These are phyloP conservation scores for Chalciporus piperatus DNA, from an alignment of 768 basidiomycete species.

Conservation along the genomic window DNA sequence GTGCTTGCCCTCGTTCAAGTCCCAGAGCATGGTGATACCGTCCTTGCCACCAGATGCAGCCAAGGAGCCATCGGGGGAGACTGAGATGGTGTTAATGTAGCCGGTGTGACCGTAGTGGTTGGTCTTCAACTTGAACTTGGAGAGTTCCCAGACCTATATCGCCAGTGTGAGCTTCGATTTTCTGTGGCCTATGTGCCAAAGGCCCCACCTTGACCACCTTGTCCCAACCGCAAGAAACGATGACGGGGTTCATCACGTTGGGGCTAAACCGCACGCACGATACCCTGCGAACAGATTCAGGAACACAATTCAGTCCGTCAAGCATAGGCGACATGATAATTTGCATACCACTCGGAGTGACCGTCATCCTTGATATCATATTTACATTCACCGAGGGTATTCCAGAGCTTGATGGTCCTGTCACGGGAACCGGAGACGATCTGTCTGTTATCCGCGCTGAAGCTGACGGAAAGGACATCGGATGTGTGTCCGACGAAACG, in stretches of 20 bases:
- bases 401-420: conserved; percentile 98
- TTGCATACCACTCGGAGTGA: conserved; percentile 85
- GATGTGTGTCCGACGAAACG: conserved; percentile 98
- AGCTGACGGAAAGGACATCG: conserved; percentile 98
- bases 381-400: conserved; percentile 99
- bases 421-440: conserved; percentile 99
- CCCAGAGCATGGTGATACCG: conserved; percentile 99
- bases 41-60: conserved; percentile 99
- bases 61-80: conserved; percentile 98
- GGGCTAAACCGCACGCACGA: conserved; percentile 99
- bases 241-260: conserved; percentile 95
- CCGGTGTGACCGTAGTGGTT: conserved; percentile 99
- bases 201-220: conserved; percentile 95
- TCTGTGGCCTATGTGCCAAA: conserved; percentile 2
- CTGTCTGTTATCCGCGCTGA: conserved; percentile 99
- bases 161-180: conserved; percentile 21
- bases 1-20: conserved; percentile 99
- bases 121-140: conserved; percentile 99
- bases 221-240: conserved; percentile 99
- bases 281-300: conserved; percentile 56
- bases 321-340: neutral
- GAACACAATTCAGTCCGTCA: neutral
- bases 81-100: conserved; percentile 98
- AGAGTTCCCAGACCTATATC: conserved; percentile 96
- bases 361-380: conserved; percentile 99